Evolutionary conservation across 2,329 filamentous ascomycete species (phyloP), one percentile per base, ranked within the genome.

Genomic region (Eurotiales sp.): DNA sequence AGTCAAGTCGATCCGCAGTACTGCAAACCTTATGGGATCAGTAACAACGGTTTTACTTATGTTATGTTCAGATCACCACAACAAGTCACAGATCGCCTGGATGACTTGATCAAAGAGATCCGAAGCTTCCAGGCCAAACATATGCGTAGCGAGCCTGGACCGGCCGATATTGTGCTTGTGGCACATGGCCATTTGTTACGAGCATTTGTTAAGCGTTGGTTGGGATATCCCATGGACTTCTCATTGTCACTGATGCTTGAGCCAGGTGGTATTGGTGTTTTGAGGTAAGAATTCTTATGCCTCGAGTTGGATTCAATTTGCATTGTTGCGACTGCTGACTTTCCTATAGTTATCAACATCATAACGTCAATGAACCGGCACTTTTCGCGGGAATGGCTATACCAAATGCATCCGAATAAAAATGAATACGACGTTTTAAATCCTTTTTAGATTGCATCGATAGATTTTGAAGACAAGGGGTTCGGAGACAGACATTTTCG

Each of bases 201-300:
- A 23, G 71, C 68, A 3, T 76, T 78, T 52, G 67, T 70, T 2
- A 77, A 75, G 60, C 60, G 75, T 8, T 78, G 75, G 75, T 53
- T 77, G 41, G 63, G 64, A 3, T 71, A 70, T 54, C 59, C 69
- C 1, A 55, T 77, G 55, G 70, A 69, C n/a, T 67, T 69, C 34
- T 61, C 64, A 4, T 54, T 77, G 19, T 58, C 65, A 10, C 64
- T 77, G 66, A 74, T 75, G 68, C 59, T 77, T 30, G 63, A 69
- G 41, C 74, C 74, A 3, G 73, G 74, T 2, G 72, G 66, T 1
- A 65, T 76, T 47, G 69, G 66, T 11, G 63, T 74, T 30, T 56
- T 76, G 41, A 74, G 71, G 64, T 69, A 66, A 34, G 60, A 51
- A 2, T 25, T n/a, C n/a, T n/a, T n/a, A n/a, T n/a, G n/a, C n/a